Conservation (phyloP, 805 yeast species). For the Candida taoyuanica region DNA sequence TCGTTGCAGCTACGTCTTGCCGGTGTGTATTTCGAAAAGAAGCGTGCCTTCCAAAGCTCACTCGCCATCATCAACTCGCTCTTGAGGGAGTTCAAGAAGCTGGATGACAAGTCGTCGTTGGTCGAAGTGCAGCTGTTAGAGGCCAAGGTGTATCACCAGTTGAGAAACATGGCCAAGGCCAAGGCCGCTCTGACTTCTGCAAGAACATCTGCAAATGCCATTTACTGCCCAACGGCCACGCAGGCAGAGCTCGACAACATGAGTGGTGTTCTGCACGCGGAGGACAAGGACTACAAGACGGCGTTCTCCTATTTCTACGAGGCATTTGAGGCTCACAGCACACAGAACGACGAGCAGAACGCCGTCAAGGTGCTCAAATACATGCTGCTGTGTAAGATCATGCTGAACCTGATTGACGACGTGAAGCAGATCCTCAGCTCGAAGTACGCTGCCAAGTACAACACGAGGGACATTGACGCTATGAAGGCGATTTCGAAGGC, state of each 20-base stretch:
- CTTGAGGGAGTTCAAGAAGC: conserved; percentile 80
- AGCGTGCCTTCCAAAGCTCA: conserved; percentile 59
- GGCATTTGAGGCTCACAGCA: conserved; percentile 84
- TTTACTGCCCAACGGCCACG: conserved; percentile 87
- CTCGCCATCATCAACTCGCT: conserved; percentile 66
- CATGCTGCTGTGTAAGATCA: conserved; percentile 87
- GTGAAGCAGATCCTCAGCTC: conserved; percentile 72
- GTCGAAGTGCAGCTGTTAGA: conserved; percentile 95
- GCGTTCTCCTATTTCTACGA: conserved; percentile 94
- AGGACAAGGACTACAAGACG: conserved; percentile 93
- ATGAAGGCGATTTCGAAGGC: conserved; percentile 93
- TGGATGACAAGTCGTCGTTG: conserved; percentile 92
- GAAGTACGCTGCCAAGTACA: conserved; percentile 69
- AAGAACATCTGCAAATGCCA: conserved; percentile 94
- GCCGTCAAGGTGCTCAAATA: conserved; percentile 82
- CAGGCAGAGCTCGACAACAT: conserved; percentile 95
- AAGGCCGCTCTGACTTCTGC: conserved; percentile 92
- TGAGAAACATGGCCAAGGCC: conserved; percentile 86
- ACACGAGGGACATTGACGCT: conserved; percentile 86
- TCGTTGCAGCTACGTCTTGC: conserved; percentile 81
- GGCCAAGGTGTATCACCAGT: conserved; percentile 82
- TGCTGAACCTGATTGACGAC: conserved; percentile 85
- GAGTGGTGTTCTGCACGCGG: conserved; percentile 94
- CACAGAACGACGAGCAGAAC: conserved; percentile 51
- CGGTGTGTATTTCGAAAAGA: conserved; percentile 63